Evolutionary conservation across 176 grass and related monocot species (phyloP).

Genomic region (Triticum turgidum): DNA sequence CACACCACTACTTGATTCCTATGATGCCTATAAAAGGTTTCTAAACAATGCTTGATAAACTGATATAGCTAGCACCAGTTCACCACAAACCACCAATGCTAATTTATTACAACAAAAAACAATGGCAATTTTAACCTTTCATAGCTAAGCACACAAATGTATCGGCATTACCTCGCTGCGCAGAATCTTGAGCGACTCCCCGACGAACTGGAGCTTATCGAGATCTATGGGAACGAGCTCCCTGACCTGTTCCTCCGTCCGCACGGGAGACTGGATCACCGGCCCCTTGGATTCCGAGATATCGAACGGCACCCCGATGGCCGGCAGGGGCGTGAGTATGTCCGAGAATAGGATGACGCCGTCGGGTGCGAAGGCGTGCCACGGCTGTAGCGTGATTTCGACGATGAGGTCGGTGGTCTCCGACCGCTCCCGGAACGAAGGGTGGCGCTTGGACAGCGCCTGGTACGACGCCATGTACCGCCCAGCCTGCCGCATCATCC

Average conservation of each 20-base stretch:
- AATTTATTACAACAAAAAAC: not conserved
- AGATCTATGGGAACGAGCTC: slow-evolving; percentile 73
- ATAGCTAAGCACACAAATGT: slow-evolving; percentile 13
- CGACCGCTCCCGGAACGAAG: slow-evolving; percentile 88
- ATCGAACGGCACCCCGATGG: slow-evolving; percentile 92
- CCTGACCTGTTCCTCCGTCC: slow-evolving; percentile 63
- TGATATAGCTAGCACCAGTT: not conserved
- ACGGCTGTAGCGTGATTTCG: slow-evolving; percentile 93
- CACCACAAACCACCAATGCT: not conserved
- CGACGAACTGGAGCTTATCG: slow-evolving; percentile 84
- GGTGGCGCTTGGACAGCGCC: slow-evolving; percentile 82
- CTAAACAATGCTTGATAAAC: not conserved
- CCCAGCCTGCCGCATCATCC: slow-evolving; percentile 99
- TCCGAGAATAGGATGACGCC: slow-evolving; percentile 98
- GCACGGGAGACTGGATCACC: slow-evolving; percentile 69
- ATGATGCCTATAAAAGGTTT: not conserved
- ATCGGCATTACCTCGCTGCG: slow-evolving; percentile 64
- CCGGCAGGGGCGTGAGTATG: slow-evolving; percentile 91
- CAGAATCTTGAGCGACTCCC: slow-evolving; percentile 85
- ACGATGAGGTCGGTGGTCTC: slow-evolving; percentile 92
- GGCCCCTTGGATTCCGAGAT: slow-evolving; percentile 88
- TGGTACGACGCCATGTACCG: slow-evolving; percentile 94
- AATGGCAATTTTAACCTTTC: not conserved
- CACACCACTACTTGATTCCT: not conserved
- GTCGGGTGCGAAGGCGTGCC: slow-evolving; percentile 82